These are phyloP conservation scores for Euphorbia tirucalli DNA, from an alignment of 345 rosid genomes.

Conservation along the genomic window DNA sequence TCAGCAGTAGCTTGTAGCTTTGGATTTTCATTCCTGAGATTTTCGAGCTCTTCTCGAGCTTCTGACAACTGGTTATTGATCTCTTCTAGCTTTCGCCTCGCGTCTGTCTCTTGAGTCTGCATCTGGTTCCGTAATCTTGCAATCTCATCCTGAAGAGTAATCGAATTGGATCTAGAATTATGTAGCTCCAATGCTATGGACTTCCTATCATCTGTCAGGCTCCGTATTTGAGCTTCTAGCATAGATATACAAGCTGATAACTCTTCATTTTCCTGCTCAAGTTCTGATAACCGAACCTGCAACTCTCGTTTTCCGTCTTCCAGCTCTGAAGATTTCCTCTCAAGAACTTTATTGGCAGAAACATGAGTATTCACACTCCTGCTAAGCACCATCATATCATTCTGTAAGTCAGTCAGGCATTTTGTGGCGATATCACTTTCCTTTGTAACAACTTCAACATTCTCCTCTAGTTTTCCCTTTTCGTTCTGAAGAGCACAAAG, in stretches of 20 bases:
- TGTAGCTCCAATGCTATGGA: slow-evolving; percentile 27
- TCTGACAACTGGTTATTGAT: slow-evolving; percentile 26
- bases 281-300: slow-evolving; percentile 28
- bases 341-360: slow-evolving; percentile 39
- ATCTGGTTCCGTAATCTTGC: slow-evolving; percentile 27
- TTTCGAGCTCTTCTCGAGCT: slow-evolving; percentile 31
- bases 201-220: slow-evolving; percentile 33
- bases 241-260: slow-evolving; percentile 22
- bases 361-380: slow-evolving; percentile 37
- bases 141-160: slow-evolving; percentile 33
- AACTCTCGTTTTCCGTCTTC: slow-evolving; percentile 32
- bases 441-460: slow-evolving; percentile 25
- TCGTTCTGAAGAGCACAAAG: slow-evolving; percentile 34
- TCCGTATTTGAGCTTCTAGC: slow-evolving; percentile 37
- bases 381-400: slow-evolving; percentile 34
- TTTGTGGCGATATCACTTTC: slow-evolving; percentile 40
- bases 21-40: slow-evolving; percentile 28
- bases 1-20: slow-evolving; percentile 27
- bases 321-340: slow-evolving; percentile 37
- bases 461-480: slow-evolving; percentile 36
- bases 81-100: slow-evolving; percentile 24
- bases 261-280: slow-evolving; percentile 36
- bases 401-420: slow-evolving; percentile 42
- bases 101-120: slow-evolving; percentile 25
- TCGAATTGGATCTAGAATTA: slow-evolving; percentile 25